A percentile compares a stretch with the other conserved stretches of the same genome.
These are phyloP conservation scores for Hypoxylon sp. DNA, from an alignment of 2,329 filamentous ascomycete species.

Conservation along the genomic window DNA sequence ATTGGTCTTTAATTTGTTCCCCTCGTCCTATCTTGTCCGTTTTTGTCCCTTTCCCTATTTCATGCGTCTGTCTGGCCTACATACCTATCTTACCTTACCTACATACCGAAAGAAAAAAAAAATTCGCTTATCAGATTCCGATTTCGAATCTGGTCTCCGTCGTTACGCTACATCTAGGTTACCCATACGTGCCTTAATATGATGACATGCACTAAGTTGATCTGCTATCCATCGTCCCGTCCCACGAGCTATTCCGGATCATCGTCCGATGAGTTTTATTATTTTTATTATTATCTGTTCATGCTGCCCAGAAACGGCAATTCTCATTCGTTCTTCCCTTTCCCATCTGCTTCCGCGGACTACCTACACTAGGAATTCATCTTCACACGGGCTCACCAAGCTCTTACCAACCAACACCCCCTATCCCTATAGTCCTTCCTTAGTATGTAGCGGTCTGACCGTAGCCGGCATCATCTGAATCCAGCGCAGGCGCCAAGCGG, in stretches of 20 bases:
- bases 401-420: constrained; percentile 5
- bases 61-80: not conserved
- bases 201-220: not conserved
- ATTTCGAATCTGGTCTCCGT: constrained; percentile 12
- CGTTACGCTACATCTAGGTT: not conserved
- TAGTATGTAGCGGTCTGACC: constrained; percentile 10
- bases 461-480: constrained; percentile 17
- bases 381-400: not conserved
- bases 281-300: constrained; percentile 7
- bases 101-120: not conserved
- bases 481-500: constrained; percentile 20
- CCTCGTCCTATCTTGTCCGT: constrained; percentile 1
- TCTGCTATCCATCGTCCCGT: not conserved
- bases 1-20: constrained; percentile 12
- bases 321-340: not conserved
- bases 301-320: constrained; percentile 5
- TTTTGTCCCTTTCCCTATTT: not conserved
- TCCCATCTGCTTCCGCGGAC: not conserved
- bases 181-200: not conserved
- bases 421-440: not conserved
- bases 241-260: not conserved
- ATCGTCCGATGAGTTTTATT: constrained; percentile 12
- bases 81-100: constrained; percentile 3
- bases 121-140: constrained; percentile 16
- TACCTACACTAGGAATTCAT: not conserved